Evolutionary conservation across 139 green algal species (phyloP).

Genomic region (Chlorella sorokiniana): DNA sequence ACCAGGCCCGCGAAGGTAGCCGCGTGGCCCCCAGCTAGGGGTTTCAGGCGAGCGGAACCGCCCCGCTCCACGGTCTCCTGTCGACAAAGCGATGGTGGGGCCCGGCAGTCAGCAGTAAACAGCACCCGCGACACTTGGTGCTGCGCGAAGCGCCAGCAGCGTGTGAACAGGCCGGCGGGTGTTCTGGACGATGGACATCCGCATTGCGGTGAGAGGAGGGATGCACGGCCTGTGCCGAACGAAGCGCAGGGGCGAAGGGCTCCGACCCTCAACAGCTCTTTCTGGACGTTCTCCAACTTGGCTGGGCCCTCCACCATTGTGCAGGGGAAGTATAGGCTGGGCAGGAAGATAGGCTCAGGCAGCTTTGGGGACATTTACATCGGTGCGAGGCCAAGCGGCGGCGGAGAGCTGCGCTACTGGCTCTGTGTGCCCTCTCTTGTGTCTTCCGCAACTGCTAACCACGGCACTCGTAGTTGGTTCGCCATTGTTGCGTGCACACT

Average conservation of each 20-base stretch:
- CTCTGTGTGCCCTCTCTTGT: not conserved
- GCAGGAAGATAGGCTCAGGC: conserved; percentile 78
- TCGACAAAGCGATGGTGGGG: too few species aligned
- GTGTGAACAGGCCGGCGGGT: not conserved
- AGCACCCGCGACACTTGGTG: too few species aligned
- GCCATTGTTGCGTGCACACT: not conserved
- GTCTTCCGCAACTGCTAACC: not conserved
- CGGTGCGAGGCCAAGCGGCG: conserved; percentile 47
- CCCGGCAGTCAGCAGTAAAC: too few species aligned
- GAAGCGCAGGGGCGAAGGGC: too few species aligned
- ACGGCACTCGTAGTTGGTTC: too few species aligned
- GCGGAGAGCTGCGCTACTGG: not conserved
- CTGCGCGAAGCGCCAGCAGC: too few species aligned
- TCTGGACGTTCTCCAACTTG: not conserved
- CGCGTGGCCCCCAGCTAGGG: too few species aligned
- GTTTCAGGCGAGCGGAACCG: too few species aligned
- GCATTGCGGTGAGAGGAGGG: conserved; percentile 28
- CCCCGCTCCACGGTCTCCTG: too few species aligned
- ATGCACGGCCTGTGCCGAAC: too few species aligned
- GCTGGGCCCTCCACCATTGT: not conserved
- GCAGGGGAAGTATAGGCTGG: conserved; percentile 74
- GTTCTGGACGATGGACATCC: conserved; percentile 35
- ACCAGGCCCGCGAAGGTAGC: too few species aligned
- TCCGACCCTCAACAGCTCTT: not conserved
- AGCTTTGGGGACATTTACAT: conserved; percentile 93